These are phyloP conservation scores for Leishmania lainsoni DNA, from an alignment of 208 protist species.

Conservation along the genomic window DNA sequence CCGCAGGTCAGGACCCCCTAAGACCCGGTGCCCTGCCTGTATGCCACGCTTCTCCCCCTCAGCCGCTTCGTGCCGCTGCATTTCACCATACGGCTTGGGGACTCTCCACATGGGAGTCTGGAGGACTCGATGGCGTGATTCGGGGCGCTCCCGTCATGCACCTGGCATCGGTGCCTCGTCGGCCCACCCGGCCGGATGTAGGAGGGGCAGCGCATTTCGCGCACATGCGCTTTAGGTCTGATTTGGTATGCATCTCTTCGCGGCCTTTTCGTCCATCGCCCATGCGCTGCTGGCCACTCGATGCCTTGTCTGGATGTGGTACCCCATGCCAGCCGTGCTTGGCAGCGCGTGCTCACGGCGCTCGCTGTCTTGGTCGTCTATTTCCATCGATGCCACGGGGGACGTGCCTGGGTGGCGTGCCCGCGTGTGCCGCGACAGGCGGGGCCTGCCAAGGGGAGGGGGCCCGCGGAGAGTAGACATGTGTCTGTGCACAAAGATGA, in stretches of 20 bases:
- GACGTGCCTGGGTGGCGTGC: background rate
- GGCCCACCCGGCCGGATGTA: background rate
- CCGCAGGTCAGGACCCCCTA: background rate
- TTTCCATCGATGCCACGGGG: background rate
- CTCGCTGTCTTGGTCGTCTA: background rate
- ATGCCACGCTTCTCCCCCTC: background rate
- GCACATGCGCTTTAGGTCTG: background rate
- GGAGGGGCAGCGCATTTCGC: background rate
- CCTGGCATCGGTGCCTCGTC: background rate
- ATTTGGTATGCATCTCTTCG: background rate
- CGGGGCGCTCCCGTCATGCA: background rate
- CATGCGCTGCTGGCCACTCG: background rate
- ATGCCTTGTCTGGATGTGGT: background rate
- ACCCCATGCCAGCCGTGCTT: background rate
- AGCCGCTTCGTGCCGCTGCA: background rate
- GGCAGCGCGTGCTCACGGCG: background rate
- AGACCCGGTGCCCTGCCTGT: background rate
- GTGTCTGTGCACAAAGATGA: background rate
- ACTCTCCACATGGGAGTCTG: background rate
- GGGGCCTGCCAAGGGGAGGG: background rate
- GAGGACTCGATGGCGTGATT: background rate
- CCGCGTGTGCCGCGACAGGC: background rate
- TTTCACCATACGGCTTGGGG: background rate
- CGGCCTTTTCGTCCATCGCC: background rate
- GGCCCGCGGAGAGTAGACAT: background rate